Evolutionary conservation across 2,329 filamentous ascomycete genomes (phyloP), one percentile per base, ranked within the genome.

Genomic region (Sporothrix protearum): DNA sequence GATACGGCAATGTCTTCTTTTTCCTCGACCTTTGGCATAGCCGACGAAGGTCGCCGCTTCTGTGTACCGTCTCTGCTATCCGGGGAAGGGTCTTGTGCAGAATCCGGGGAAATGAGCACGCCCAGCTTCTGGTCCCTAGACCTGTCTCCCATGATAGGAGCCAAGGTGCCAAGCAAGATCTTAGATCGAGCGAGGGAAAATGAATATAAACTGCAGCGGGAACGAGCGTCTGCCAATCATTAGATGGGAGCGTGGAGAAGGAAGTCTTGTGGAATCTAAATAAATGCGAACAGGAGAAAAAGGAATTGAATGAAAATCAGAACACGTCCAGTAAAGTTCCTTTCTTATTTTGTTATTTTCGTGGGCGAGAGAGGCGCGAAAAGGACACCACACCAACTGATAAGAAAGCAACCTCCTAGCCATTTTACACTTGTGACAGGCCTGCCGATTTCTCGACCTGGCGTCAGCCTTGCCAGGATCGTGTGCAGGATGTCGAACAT

Each of bases 1-100:
- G 66, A 68, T 1, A 51, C 49, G 28, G 63, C 28, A 77, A 76
- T 75, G 78, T 81, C 33, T 10, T 12, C 30, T 5, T 9, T 10
- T 12, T 39, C 39, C 22, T 64, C 36, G 8, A 16, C 6, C 36
- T 22, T 45, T 19, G 59, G 36, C 10, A 14, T 7, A 25, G n/a
- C 25, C 2, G 59, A 7, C n/a, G 61, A 28, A 39, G 22, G 22
- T 5, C 12, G 22, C 39, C 14, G 25, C 16, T 30, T 66, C 12
- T 12, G 9, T 16, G 16, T 14, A 12, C n/a, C 14, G 10, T 66
- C 42, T 4, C 49, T 8, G 22, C 7, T 3, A 22, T 67, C 63
- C 2, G 47, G 25, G 22, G 25, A 10, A 19, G 25, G 7, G 8
- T n/a, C 33, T 8, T 10, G 39, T 12, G 1, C 61, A 42, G 61